These are phyloP conservation scores for Hypoxylon sp. DNA, from an alignment of 2,329 filamentous ascomycete species.

Conservation along the genomic window DNA sequence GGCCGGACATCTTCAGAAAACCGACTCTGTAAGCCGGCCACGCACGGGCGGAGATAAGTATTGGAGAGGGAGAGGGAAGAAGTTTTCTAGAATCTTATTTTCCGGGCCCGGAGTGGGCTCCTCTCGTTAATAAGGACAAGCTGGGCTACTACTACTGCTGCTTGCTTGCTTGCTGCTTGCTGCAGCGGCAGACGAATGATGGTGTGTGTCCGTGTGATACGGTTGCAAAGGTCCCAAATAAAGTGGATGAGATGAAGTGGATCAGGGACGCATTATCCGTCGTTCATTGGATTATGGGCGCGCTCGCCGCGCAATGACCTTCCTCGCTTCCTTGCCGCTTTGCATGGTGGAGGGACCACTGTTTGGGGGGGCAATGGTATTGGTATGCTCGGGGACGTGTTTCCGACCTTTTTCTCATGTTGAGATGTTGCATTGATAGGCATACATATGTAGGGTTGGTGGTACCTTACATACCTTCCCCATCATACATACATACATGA, in stretches of 20 bases:
- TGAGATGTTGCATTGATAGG: not conserved
- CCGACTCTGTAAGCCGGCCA: slow-evolving; percentile 34
- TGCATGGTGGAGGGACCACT: slow-evolving; percentile 19
- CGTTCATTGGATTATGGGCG: slow-evolving; percentile 30
- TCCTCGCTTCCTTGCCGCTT: slow-evolving; percentile 7
- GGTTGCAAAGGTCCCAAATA: slow-evolving; percentile 2
- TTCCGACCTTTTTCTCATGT: not conserved
- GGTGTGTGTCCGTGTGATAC: slow-evolving; percentile 6
- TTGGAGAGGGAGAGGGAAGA: slow-evolving; percentile 12
- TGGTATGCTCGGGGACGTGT: slow-evolving; percentile 1
- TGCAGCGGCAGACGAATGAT: slow-evolving; percentile 6
- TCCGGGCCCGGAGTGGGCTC: slow-evolving; percentile 15
- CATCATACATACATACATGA: not conserved
- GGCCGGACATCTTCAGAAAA: slow-evolving; percentile 40
- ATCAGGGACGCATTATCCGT: slow-evolving; percentile 9
- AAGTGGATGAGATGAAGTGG: slow-evolving; percentile 19
- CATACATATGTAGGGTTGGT: not conserved
- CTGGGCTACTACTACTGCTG: not conserved
- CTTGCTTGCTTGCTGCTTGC: too few species aligned
- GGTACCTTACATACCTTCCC: slow-evolving; percentile 17
- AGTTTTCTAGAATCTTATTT: slow-evolving; percentile 8
- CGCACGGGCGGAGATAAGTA: not conserved
- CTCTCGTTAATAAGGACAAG: slow-evolving; percentile 33
- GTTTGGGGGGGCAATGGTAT: slow-evolving; percentile 3
- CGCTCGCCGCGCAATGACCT: slow-evolving; percentile 33